Conservation (phyloP, 2,329 filamentous ascomycete species). For the Diaporthe sp. region DNA sequence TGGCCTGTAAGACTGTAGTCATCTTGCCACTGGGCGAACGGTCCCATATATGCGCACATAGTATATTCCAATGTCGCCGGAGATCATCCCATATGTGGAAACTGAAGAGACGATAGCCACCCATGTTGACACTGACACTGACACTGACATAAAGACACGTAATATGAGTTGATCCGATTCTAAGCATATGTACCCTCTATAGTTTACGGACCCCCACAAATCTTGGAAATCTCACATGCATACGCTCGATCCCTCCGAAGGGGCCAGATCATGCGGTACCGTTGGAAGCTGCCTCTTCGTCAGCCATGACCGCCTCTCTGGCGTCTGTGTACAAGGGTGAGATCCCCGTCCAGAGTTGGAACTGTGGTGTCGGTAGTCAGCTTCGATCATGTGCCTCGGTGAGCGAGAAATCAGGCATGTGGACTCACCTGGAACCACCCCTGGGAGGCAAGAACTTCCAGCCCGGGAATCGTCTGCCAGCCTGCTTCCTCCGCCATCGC, state of each 20-base stretch:
- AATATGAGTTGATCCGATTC: constrained; percentile 2
- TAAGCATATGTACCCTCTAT: background rate
- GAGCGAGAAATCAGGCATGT: background rate
- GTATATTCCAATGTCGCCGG: constrained; percentile 1
- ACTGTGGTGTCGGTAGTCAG: constrained; percentile 59
- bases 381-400: constrained; percentile 37
- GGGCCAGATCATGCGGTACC: constrained; percentile 1
- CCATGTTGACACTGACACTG: background rate
- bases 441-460: constrained; percentile 91
- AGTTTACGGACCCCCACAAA: background rate
- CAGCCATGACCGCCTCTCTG: constrained; percentile 68
- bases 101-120: constrained; percentile 5
- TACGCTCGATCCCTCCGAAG: background rate
- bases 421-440: constrained; percentile 83
- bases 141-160: constrained; percentile 6
- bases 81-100: constrained; percentile 9
- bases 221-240: background rate
- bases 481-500: constrained; percentile 80
- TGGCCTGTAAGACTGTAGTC: background rate
- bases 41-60: background rate
- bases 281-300: constrained; percentile 40
- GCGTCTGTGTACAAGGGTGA: constrained; percentile 79
- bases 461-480: constrained; percentile 87
- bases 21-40: constrained; percentile 24
- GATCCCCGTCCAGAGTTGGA: constrained; percentile 88